A percentile compares a stretch with the other conserved stretches of the same genome.
Conservation (phyloP, 768 basidiomycete species). For the Rhodosporidiobolus sp. region DNA sequence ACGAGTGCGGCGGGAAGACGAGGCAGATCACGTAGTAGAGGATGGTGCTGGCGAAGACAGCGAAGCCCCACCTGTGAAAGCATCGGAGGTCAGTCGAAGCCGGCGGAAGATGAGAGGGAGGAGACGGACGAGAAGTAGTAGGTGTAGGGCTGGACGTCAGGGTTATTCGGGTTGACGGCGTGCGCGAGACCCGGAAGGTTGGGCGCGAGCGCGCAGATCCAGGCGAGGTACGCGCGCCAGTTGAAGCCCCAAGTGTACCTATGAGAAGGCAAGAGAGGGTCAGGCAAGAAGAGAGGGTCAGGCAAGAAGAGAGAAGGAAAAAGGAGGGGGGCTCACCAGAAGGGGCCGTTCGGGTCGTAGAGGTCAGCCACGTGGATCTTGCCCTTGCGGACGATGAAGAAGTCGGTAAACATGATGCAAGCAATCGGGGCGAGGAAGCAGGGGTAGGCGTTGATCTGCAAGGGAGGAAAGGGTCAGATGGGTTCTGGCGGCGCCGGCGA, state of each 20-base stretch:
- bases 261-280: slow-evolving; percentile 12
- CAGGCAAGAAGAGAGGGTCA: neutral
- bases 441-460: slow-evolving; percentile 44
- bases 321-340: slow-evolving; percentile 24
- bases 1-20: neutral
- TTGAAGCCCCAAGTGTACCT: slow-evolving; percentile 44
- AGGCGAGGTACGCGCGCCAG: slow-evolving; percentile 44
- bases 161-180: neutral
- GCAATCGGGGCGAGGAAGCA: slow-evolving; percentile 46
- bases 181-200: slow-evolving; percentile 40
- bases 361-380: slow-evolving; percentile 33
- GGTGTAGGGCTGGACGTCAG: neutral
- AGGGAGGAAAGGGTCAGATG: too few relatives aligned
- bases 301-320: neutral
- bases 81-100: neutral
- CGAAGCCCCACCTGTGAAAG: neutral
- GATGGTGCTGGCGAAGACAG: neutral
- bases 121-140: slow-evolving; percentile 1
- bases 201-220: slow-evolving; percentile 41
- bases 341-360: slow-evolving; percentile 41
- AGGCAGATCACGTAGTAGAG: neutral
- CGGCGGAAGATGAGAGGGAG: neutral
- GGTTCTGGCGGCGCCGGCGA: too few relatives aligned
- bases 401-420: slow-evolving; percentile 41
- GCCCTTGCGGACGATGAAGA: slow-evolving; percentile 34